Evolutionary conservation across 768 basidiomycete genomes (phyloP).

Genomic region (Calocybe indica): DNA sequence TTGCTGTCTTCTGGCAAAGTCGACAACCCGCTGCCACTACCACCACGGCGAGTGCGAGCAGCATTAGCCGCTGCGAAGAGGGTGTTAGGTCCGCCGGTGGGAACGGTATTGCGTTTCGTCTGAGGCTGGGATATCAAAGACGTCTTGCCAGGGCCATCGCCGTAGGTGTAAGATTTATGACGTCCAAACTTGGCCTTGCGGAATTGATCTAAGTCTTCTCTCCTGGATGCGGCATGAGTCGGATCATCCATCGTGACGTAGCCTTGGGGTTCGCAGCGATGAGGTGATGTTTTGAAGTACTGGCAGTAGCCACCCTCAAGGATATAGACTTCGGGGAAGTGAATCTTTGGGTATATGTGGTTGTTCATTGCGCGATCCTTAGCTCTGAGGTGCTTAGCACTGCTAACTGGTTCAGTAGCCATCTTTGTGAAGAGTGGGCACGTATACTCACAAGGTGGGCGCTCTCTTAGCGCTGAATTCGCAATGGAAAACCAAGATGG

Average conservation of each 20-base stretch:
- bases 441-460: constrained; percentile 80
- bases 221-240: constrained; percentile 68
- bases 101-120: constrained; percentile 63
- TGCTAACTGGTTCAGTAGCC: constrained; percentile 20
- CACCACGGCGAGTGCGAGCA: constrained; percentile 58
- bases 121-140: constrained; percentile 31
- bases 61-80: constrained; percentile 68
- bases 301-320: constrained; percentile 94
- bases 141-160: constrained; percentile 54
- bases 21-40: constrained; percentile 42
- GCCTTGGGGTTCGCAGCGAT: constrained; percentile 71
- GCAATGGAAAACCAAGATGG: constrained; percentile 92
- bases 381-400: constrained; percentile 90
- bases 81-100: constrained; percentile 41
- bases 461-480: constrained; percentile 95
- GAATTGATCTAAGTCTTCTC: constrained; percentile 88
- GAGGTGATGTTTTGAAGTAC: constrained; percentile 66
- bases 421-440: not conserved
- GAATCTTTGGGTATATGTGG: constrained; percentile 84
- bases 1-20: constrained; percentile 60
- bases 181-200: constrained; percentile 84
- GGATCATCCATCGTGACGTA: constrained; percentile 98
- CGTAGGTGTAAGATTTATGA: constrained; percentile 89
- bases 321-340: constrained; percentile 96
- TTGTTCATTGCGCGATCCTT: constrained; percentile 88